A percentile compares a stretch with the other conserved stretches of the same genome.
Evolutionary conservation across 805 yeast genomes (phyloP).

Genomic region (Teunomyces cretensis): DNA sequence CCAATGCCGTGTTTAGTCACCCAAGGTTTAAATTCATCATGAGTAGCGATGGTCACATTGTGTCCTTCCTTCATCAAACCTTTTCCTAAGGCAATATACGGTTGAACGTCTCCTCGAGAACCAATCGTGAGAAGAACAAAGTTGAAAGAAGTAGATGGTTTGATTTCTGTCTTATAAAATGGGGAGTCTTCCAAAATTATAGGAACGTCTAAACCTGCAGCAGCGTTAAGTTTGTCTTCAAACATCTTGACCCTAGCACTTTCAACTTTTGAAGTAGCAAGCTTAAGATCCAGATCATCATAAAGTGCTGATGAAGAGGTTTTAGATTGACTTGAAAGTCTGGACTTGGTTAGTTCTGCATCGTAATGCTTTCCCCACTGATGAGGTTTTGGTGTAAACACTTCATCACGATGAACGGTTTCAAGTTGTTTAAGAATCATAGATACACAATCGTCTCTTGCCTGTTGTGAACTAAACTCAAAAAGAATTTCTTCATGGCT

Average conservation of each 20-base stretch:
- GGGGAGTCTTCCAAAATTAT: constrained; percentile 69
- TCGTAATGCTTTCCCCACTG: constrained; percentile 25
- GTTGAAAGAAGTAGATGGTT: constrained; percentile 53
- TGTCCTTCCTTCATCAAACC: constrained; percentile 83
- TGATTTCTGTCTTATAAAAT: constrained; percentile 46
- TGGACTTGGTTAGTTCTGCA: constrained; percentile 13
- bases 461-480: constrained; percentile 64
- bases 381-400: constrained; percentile 19
- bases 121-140: constrained; percentile 85
- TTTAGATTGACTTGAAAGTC: constrained; percentile 8
- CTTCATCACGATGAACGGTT: constrained; percentile 24
- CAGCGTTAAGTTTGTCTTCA: constrained; percentile 63
- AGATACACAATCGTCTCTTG: constrained; percentile 72
- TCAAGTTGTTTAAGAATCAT: constrained; percentile 54
- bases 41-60: constrained; percentile 80
- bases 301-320: not conserved
- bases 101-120: constrained; percentile 96
- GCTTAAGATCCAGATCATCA: constrained; percentile 5
- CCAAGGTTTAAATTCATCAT: constrained; percentile 77
- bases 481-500: constrained; percentile 77
- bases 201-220: constrained; percentile 66
- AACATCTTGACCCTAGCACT: constrained; percentile 63
- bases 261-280: constrained; percentile 34
- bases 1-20: constrained; percentile 62
- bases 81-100: constrained; percentile 85